Evolutionary conservation across 768 basidiomycete species (phyloP).

Genomic region (Russula earlei): DNA sequence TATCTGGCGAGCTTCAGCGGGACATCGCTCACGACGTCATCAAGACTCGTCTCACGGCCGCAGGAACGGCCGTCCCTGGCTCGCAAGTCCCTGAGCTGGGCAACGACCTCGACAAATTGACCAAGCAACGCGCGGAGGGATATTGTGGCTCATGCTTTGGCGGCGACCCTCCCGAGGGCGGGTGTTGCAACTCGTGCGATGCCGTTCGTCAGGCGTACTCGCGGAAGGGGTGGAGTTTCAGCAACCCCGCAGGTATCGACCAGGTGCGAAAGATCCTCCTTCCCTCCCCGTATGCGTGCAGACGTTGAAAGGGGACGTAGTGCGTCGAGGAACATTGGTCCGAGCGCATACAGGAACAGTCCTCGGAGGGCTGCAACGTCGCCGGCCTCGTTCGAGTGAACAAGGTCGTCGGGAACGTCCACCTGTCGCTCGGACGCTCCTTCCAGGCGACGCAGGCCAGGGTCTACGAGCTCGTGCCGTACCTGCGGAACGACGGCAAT

Average conservation of each 20-base stretch:
- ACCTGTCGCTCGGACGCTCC: conserved; percentile 89
- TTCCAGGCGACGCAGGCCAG: conserved; percentile 80
- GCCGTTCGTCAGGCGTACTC: conserved; percentile 87
- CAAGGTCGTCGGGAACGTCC: conserved; percentile 94
- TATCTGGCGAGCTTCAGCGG: conserved; percentile 89
- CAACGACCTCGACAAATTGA: conserved; percentile 81
- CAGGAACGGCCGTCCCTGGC: conserved; percentile 51
- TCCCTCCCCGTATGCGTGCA: background rate
- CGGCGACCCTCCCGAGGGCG: conserved; percentile 59
- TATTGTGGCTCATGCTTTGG: conserved; percentile 98
- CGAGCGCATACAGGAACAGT: conserved; percentile 85
- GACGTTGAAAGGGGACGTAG: conserved; percentile 33
- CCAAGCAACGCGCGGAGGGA: conserved; percentile 43
- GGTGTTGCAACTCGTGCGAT: conserved; percentile 96
- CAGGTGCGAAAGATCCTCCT: conserved; percentile 47
- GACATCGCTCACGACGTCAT: conserved; percentile 84
- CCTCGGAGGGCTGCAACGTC: conserved; percentile 90
- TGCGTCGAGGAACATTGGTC: conserved; percentile 93
- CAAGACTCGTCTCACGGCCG: conserved; percentile 64
- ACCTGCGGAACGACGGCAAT: conserved; percentile 79
- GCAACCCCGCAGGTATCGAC: conserved; percentile 81
- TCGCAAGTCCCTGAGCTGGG: conserved; percentile 53
- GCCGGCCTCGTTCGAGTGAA: conserved; percentile 88
- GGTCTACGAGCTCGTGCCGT: conserved; percentile 87
- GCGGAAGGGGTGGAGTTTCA: conserved; percentile 91